Evolutionary conservation across 257 asterid genomes (phyloP), one percentile per base, ranked within the genome.

Genomic region (Petrea volubilis): DNA sequence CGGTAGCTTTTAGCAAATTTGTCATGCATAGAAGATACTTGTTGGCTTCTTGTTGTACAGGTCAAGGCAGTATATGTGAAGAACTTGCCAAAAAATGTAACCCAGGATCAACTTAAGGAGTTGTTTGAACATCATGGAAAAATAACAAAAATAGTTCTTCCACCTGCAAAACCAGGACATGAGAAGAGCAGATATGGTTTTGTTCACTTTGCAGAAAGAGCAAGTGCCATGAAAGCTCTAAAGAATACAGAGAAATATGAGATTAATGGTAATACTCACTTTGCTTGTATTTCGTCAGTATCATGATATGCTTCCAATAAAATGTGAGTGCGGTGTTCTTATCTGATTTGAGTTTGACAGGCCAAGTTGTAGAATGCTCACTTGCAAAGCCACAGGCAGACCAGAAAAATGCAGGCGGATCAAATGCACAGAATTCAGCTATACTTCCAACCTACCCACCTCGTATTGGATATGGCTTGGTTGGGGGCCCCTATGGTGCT

Each of bases 351-450:
- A 20, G 21, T 55, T 53, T 74, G 68, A 44, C 78, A 88, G 96
- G 96, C 55, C 88, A 84, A 78, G 78, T 81, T 51, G 64, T 88
- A 77, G 93, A 88, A 62, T 86, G 92, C 78, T 86, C 92, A 23
- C 88, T 88, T 41, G 93, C 96, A 65, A 89, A 89, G 82, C 96
- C 96, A 61, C 96, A 86, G 82, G 83, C 79, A 8, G 96, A 89
- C 27, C 88, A 84, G 81, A 89, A 81, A 64, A 41, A 79, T 60
- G 47, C 84, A 34, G 85, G 86, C 34, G 86, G 82, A 61, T 24
- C 85, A 73, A 75, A 74, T 70, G 60, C 80, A 29, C 86, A 86
- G 47, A 82, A 71, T 79, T 77, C 80, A 43, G 66, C 84, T 38
- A 57, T 85, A 47, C 87, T 82, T 59, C 92, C 90, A 60, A 66